These are phyloP conservation scores for Pseudomassariella vexata DNA, from an alignment of 2,329 filamentous ascomycete genomes.

Conservation along the genomic window DNA sequence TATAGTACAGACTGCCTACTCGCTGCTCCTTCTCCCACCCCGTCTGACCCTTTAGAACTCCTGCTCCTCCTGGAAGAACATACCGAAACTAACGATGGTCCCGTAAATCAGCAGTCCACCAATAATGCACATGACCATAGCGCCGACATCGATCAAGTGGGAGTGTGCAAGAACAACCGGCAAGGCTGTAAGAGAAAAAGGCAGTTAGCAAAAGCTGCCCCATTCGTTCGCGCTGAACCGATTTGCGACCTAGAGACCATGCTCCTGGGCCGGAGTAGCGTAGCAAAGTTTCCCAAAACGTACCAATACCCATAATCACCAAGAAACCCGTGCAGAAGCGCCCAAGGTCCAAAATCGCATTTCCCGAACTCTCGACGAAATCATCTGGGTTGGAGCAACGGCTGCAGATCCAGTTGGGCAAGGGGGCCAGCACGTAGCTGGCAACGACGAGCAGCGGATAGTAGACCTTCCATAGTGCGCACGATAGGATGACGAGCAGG, in stretches of 20 bases:
- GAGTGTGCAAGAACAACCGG: constrained; percentile 85
- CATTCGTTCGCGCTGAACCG: no score
- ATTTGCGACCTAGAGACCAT: no score
- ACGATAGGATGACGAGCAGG: constrained; percentile 96
- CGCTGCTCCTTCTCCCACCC: background rate
- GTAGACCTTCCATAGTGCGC: constrained; percentile 91
- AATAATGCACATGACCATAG: constrained; percentile 91
- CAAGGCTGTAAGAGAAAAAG: constrained; percentile 55
- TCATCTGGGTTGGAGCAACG: constrained; percentile 90
- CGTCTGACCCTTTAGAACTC: constrained; percentile 60
- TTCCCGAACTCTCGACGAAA: constrained; percentile 81
- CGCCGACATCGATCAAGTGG: constrained; percentile 71
- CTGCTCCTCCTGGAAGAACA: constrained; percentile 98
- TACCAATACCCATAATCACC: constrained; percentile 96
- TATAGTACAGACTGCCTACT: constrained; percentile 2
- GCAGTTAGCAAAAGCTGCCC: constrained; percentile 5
- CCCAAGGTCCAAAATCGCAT: constrained; percentile 84
- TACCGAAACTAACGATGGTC: constrained; percentile 94
- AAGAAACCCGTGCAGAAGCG: constrained; percentile 92
- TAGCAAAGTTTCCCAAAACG: no score
- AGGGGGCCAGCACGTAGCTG: constrained; percentile 86
- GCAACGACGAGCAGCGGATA: constrained; percentile 91
- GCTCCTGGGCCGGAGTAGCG: no score
- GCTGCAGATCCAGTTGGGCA: constrained; percentile 94
- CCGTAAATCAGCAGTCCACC: constrained; percentile 94